A percentile compares a stretch with the other conserved stretches of the same genome.
Evolutionary conservation across 345 rosid genomes (phyloP).

Genomic region (Moricandia moricandioides): DNA sequence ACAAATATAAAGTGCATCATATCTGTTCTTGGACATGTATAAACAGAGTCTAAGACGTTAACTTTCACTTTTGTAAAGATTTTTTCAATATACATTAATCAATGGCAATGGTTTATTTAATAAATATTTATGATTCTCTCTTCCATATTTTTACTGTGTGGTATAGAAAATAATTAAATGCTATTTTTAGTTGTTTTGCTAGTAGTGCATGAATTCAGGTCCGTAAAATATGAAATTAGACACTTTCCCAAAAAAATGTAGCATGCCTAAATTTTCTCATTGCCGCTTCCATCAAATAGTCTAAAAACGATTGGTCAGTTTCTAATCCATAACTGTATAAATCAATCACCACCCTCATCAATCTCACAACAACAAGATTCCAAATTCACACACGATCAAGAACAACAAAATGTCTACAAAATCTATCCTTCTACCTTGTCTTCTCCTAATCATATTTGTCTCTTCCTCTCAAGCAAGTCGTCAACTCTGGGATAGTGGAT

Average conservation of each 20-base stretch:
- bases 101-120: no score
- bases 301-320: background rate
- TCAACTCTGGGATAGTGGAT: conserved; percentile 17
- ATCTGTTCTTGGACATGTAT: no score
- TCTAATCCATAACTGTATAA: background rate
- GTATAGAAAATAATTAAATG: no score
- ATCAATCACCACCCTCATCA: background rate
- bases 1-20: no score
- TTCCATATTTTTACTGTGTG: no score
- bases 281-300: background rate
- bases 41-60: no score
- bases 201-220: background rate
- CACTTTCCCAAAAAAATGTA: background rate
- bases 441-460: conserved; percentile 15
- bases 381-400: background rate
- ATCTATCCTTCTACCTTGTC: background rate
- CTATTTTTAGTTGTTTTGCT: no score
- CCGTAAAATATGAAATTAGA: background rate
- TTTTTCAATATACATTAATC: no score
- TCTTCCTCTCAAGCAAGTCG: conserved; percentile 29
- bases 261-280: background rate
- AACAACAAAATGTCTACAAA: conserved; percentile 22
- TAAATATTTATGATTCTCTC: no score
- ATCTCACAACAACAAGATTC: background rate
- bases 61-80: no score